These are phyloP conservation scores for Fusarium musae DNA, from an alignment of 2,329 filamentous ascomycete species.

Conservation along the genomic window DNA sequence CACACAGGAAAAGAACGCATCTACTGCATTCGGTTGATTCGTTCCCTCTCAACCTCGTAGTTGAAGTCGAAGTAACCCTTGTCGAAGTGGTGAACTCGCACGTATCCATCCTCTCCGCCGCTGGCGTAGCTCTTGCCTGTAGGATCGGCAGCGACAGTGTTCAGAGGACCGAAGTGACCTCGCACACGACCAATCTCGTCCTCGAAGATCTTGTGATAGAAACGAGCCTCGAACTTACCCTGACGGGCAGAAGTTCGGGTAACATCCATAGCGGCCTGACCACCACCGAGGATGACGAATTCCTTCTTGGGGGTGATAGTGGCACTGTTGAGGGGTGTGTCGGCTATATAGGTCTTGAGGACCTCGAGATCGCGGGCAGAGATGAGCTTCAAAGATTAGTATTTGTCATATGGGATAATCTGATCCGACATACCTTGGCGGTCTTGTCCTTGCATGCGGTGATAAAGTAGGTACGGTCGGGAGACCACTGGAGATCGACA, in stretches of 20 bases:
- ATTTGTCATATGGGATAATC: not conserved
- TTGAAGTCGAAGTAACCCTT: slow-evolving; percentile 98
- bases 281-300: slow-evolving; percentile 96
- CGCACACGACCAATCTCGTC: slow-evolving; percentile 97
- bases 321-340: slow-evolving; percentile 96
- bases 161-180: slow-evolving; percentile 96
- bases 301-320: slow-evolving; percentile 95
- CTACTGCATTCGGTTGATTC: slow-evolving; percentile 59
- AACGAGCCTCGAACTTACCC: slow-evolving; percentile 98
- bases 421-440: slow-evolving; percentile 72
- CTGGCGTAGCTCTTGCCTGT: slow-evolving; percentile 92
- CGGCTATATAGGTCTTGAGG: slow-evolving; percentile 90
- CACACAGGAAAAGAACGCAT: slow-evolving; percentile 51
- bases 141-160: slow-evolving; percentile 95
- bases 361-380: slow-evolving; percentile 87
- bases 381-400: slow-evolving; percentile 68
- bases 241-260: slow-evolving; percentile 93
- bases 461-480: slow-evolving; percentile 97
- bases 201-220: slow-evolving; percentile 99
- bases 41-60: slow-evolving; percentile 97
- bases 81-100: slow-evolving; percentile 98
- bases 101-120: slow-evolving; percentile 98
- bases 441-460: slow-evolving; percentile 98
- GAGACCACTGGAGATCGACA: slow-evolving; percentile 93
- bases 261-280: slow-evolving; percentile 98